Evolutionary conservation across 495 filamentous ascomycete species (phyloP), one percentile per base, ranked within the genome.

Genomic region (Podospora didyma): DNA sequence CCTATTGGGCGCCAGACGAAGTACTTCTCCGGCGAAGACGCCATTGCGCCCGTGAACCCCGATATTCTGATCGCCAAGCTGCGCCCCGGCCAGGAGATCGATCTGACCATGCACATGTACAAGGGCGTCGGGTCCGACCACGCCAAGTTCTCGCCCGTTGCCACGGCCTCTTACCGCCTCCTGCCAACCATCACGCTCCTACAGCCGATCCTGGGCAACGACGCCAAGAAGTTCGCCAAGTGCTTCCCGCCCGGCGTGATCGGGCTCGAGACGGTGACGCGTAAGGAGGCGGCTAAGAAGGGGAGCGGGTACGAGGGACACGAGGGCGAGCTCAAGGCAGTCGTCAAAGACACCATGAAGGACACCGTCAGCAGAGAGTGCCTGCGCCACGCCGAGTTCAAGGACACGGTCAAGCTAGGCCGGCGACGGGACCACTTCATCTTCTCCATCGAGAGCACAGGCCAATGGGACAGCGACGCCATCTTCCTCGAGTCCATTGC

Each of bases 61-160:
- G 89, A 96, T 61, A 96, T 99, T 48, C 76, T 99, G 23, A 82
- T 99, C 63, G 92, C 92, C 54, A 99, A 99, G 74, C 75, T 99
- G 64, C 86, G 95, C 34, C 95, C 95, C 0, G 90, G 89, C 0
- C 95, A 99, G 77, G 80, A 82, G 60, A 86, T 99, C 61, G 78
- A 89, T 54, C 69, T 96, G 54, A 82, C 87, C 56, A 82, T 93
- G 80, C 91, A 96, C 74, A 89, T 89, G 71, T 82, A 93, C 72
- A 97, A 96, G 73, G 95, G 95, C 22, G 86, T 94, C 53, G 95
- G 95, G 16, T 87, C 85, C 54, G 94, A 97, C 74, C 95, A 99
- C 72, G 89, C 95, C 47, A 99, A 99, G 69, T 99, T 93, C 79
- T 96, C 90, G 1, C 95, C 95, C 24, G 95, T 99, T 19, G 92